phyloP scores from a whole-genome alignment of 2,329 filamentous ascomycete species.

The Geosmithia putterillii region DNA sequence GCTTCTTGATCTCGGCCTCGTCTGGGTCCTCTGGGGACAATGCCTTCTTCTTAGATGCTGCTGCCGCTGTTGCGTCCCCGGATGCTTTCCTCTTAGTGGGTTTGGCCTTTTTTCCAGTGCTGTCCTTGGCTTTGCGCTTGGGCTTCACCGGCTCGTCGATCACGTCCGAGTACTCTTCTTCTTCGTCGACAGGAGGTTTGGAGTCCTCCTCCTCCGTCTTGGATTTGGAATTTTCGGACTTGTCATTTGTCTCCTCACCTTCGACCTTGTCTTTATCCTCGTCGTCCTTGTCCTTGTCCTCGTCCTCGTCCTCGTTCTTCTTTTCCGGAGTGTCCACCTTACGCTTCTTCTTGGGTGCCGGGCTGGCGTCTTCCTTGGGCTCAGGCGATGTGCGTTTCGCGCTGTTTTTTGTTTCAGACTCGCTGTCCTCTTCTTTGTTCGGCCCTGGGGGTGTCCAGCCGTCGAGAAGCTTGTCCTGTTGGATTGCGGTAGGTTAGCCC shows the following conservation, averaged over 20 bases:
- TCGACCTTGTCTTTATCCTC: slow-evolving; percentile 3
- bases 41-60: slow-evolving; percentile 9
- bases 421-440: not conserved
- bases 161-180: slow-evolving; percentile 37
- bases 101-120: slow-evolving; percentile 12
- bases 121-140: slow-evolving; percentile 30
- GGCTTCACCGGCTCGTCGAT: slow-evolving; percentile 60
- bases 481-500: not conserved
- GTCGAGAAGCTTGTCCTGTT: slow-evolving; percentile 21
- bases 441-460: slow-evolving; percentile 18
- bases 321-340: slow-evolving; percentile 20
- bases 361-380: slow-evolving; percentile 15
- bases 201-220: slow-evolving; percentile 8
- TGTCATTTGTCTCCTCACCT: slow-evolving; percentile 4
- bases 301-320: not conserved
- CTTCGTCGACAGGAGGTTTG: slow-evolving; percentile 12
- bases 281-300: not conserved
- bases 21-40: slow-evolving; percentile 39
- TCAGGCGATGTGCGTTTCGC: slow-evolving; percentile 22
- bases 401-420: slow-evolving; percentile 13
- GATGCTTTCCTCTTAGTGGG: slow-evolving; percentile 16
- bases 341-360: slow-evolving; percentile 19
- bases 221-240: slow-evolving; percentile 7
- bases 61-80: not conserved
- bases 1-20: slow-evolving; percentile 71